A percentile compares a stretch with the other conserved stretches of the same genome.
phyloP scores from a whole-genome alignment of 805 yeast genomes.

The Pichia membranifaciens region DNA sequence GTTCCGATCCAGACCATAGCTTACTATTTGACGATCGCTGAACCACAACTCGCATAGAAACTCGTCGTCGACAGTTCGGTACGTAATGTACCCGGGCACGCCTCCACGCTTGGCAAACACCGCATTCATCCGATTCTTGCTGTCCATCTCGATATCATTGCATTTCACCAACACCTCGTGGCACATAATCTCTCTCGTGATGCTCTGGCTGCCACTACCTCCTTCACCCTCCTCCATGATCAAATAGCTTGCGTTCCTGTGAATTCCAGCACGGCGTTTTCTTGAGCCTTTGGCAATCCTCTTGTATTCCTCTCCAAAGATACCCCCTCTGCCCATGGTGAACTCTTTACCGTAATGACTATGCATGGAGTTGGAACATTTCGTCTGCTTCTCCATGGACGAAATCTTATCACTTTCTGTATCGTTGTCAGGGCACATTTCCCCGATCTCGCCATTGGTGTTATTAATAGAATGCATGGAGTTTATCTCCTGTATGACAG shows the following conservation, averaged over 20 bases:
- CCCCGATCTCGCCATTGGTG: conserved; percentile 3
- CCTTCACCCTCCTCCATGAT: background rate
- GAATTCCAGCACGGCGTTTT: conserved; percentile 10
- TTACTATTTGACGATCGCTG: conserved; percentile 12
- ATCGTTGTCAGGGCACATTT: background rate
- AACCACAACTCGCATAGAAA: conserved; percentile 16
- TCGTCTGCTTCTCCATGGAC: background rate
- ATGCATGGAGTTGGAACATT: background rate
- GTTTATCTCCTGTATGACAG: conserved; percentile 1
- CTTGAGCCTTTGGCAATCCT: conserved; percentile 2
- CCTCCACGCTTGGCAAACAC: conserved; percentile 11
- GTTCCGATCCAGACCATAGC: conserved; percentile 15
- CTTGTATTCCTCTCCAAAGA: conserved; percentile 10
- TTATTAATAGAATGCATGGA: conserved; percentile 1
- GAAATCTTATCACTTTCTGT: background rate
- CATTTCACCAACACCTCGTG: conserved; percentile 14
- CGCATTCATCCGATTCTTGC: conserved; percentile 16
- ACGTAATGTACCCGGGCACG: conserved; percentile 9
- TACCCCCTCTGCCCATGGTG: conserved; percentile 17
- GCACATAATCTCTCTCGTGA: conserved; percentile 1
- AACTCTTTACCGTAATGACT: conserved; percentile 6
- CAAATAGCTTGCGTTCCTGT: conserved; percentile 7
- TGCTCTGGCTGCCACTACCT: background rate
- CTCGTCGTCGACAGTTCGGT: conserved; percentile 7
- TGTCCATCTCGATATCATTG: conserved; percentile 11